Base-by-base conservation (phyloP, 2,329 filamentous ascomycete species). In the Phoma herbarum region DNA sequence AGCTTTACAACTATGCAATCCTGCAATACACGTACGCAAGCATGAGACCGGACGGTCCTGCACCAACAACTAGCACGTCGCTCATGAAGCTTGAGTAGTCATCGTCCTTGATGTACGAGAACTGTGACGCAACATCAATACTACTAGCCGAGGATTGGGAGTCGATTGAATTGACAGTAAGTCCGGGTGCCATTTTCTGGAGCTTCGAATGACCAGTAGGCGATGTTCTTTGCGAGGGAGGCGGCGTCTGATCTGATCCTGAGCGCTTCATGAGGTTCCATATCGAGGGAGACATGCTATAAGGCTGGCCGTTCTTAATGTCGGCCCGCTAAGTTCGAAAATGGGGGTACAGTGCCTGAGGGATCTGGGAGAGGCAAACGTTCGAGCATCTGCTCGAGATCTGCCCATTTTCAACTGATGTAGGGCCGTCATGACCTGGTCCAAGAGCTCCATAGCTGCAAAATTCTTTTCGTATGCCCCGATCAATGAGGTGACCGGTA, bases 11-110 rank as follows among this genome's bases (percentile, higher is more conserved):
- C 3, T 11, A 7, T 9, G 25, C 5, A 50, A 16, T 14, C 1
- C 9, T 23, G 12, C 26, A 11, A 3, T 14, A 7, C 26, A 33
- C 76, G 22, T 67, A 79, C 75, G 78, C 78, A 52, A 81, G 76
- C 75, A 80, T 78, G 18, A 81, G 69, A 23, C 79, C 79, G 10
- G 77, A 69, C 0, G 78, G 79, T 14, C 79, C 79, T 46, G 78
- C 79, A 18, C 78, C 79, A 26, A 80, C 78, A 1, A 81, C 75
- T 42, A 77, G 52, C 0, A 78, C 76, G 61, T 78, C 76, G 59
- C 75, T 77, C 65, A 75, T 71, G 59, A 71, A 75, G 57, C 63
- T 74, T 1, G 67, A 66, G 48, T 74, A 73, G 61, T 71, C 70
- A 47, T 66, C 61, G 20, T 66, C 64, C 31, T 53, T 60, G 14